Evolutionary conservation across 208 protist species (phyloP), one percentile per base, ranked within the genome.

Genomic region (Wallacemonas sp.): DNA sequence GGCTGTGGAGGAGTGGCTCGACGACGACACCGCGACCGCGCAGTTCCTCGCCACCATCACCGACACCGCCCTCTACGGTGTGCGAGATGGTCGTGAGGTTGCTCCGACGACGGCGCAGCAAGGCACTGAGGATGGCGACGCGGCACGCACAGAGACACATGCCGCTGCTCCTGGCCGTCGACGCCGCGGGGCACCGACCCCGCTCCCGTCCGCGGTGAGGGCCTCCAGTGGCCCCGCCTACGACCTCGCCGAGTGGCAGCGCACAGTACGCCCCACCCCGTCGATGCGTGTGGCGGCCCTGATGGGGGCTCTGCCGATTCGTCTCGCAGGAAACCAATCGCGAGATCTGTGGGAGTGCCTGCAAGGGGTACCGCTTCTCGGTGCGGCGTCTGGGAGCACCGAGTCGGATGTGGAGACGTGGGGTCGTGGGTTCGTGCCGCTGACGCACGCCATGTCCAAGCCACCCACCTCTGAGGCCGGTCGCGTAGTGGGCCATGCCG

Each of bases 41-140:
- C 89, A 95, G 78, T 78, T 84, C 42, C 39, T 90, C 31, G 89
- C 89, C 12, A 74, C 86, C 8, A 59, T 90, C 19, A 42, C 77
- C 8, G 89, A 95, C 68, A 90, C 66, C 4, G 79, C 84, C 9
- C 70, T 93, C 26, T 95, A 90, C 67, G 86, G 89, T 15, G 36
- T 85, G 30, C 77, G 89, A 2, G 89, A 93, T 60, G 74, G 84
- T 21, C 69, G 54, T 42, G 44, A 22, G 56, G 28, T 47, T 2
- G 12, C 47, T 6, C 22, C 14, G 53, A 30, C 22, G 6, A 15
- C 2, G 6, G n/a, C 2, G 15, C 54, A n/a, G n/a, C n/a, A n/a
- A 11, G 15, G 39, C 2, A 44, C 22, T 5, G 60, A 39, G 21
- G 49, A 24, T 0, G 28, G 44, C 14, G 61, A 51, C 5, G 61